These are phyloP conservation scores for Plasmodium adleri DNA, from an alignment of 169 alveolate species.

Conservation along the genomic window DNA sequence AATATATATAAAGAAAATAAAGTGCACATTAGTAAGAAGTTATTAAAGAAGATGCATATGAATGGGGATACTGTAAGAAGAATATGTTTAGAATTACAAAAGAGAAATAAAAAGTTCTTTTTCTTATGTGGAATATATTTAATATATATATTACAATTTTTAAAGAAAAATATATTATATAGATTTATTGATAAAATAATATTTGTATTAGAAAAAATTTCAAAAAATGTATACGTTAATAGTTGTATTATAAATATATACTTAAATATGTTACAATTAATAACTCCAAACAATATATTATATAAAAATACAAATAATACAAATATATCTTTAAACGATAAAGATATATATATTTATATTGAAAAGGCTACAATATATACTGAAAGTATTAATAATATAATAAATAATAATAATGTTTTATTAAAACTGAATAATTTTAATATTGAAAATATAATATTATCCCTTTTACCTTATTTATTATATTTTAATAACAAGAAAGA, in stretches of 20 bases:
- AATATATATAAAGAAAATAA: conserved; percentile 57
- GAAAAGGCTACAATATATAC: conserved; percentile 77
- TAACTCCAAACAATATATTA: conserved; percentile 66
- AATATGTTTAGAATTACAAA: conserved; percentile 11
- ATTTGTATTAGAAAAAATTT: conserved; percentile 60
- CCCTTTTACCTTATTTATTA: conserved; percentile 63
- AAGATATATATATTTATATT: conserved; percentile 72
- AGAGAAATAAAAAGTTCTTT: conserved; percentile 58
- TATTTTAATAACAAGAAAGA: conserved; percentile 70
- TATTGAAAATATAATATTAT: conserved; percentile 74
- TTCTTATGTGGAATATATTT: conserved; percentile 70
- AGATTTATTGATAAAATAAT: conserved; percentile 68
- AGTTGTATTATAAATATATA: conserved; percentile 74
- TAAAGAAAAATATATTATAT: conserved; percentile 60
- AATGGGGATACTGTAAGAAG: not conserved
- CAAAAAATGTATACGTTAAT: conserved; percentile 68
- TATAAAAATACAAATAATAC: conserved; percentile 74
- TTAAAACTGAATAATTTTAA: conserved; percentile 70
- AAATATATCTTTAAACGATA: conserved; percentile 69
- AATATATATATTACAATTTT: conserved; percentile 70
- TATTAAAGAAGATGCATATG: conserved; percentile 3
- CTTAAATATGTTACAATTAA: conserved; percentile 70
- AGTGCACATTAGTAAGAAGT: conserved; percentile 12
- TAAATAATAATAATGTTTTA: conserved; percentile 66
- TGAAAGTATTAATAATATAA: conserved; percentile 75